A percentile compares a stretch with the other conserved stretches of the same genome.
These are phyloP conservation scores for Vicia faba DNA, from an alignment of 306 rosid genomes.

Conservation along the genomic window DNA sequence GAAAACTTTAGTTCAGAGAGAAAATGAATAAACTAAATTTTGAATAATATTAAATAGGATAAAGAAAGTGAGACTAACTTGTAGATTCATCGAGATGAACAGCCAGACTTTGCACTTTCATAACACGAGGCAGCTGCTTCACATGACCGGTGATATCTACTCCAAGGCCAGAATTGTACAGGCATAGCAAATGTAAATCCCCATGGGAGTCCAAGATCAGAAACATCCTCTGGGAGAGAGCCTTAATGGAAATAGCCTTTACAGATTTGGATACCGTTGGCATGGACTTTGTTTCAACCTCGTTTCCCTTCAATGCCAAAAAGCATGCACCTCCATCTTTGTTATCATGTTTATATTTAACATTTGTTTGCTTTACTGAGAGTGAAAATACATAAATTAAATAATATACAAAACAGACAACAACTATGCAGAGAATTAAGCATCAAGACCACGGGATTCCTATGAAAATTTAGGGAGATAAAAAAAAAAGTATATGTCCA, in stretches of 20 bases:
- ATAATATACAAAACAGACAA: constrained; percentile 35
- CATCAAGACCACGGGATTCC: constrained; percentile 28
- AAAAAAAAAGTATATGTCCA: constrained; percentile 9
- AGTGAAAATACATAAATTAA: constrained; percentile 45
- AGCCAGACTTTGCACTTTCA: constrained; percentile 68
- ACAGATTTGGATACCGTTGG: constrained; percentile 42
- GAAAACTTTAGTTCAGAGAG: constrained; percentile 25
- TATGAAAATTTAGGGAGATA: constrained; percentile 26
- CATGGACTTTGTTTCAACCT: constrained; percentile 47
- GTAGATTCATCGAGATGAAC: constrained; percentile 64
- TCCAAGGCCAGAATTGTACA: constrained; percentile 59
- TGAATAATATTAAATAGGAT: constrained; percentile 5
- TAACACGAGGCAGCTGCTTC: constrained; percentile 57
- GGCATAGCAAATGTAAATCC: constrained; percentile 63
- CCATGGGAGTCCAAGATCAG: constrained; percentile 80
- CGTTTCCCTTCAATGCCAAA: constrained; percentile 57
- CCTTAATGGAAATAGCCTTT: constrained; percentile 75
- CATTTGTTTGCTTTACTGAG: constrained; percentile 66
- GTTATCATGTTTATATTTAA: constrained; percentile 53
- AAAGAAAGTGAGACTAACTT: constrained; percentile 52
- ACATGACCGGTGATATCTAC: constrained; percentile 51
- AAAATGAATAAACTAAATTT: constrained; percentile 20
- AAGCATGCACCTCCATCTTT: constrained; percentile 63
- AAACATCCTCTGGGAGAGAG: constrained; percentile 64
- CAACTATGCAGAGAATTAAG: constrained; percentile 14